Conservation (phyloP, 208 protist genomes). For the Crithidia sp. region DNA sequence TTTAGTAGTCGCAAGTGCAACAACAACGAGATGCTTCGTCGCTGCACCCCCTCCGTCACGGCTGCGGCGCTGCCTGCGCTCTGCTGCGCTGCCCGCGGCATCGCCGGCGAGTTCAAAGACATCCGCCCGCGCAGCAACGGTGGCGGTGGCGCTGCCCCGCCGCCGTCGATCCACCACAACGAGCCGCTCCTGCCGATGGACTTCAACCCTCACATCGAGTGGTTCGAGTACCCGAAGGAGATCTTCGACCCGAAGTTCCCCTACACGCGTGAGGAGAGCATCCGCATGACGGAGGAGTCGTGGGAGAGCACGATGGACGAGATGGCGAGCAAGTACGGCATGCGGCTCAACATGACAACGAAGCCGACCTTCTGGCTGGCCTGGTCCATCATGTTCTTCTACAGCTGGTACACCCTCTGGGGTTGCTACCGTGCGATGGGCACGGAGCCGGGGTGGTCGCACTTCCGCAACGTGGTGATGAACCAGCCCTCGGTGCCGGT, state of each 20-base stretch:
- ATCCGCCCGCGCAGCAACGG: constrained; percentile 28
- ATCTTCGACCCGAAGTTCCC: constrained; percentile 91
- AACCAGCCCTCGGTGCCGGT: constrained; percentile 75
- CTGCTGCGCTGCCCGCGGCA: constrained; percentile 16
- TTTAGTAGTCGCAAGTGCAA: not conserved
- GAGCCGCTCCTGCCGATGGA: constrained; percentile 89
- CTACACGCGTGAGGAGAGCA: constrained; percentile 90
- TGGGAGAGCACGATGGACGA: constrained; percentile 92
- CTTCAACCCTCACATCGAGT: constrained; percentile 93
- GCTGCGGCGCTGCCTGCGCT: constrained; percentile 7
- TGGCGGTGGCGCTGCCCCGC: constrained; percentile 34
- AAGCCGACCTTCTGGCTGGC: constrained; percentile 90
- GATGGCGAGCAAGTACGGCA: constrained; percentile 90
- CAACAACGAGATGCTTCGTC: constrained; percentile 23
- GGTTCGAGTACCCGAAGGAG: constrained; percentile 92
- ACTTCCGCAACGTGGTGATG: constrained; percentile 76
- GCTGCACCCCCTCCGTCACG: not conserved
- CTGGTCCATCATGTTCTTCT: constrained; percentile 83
- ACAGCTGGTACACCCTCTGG: constrained; percentile 90
- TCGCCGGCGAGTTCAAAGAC: constrained; percentile 68
- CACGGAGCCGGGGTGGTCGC: constrained; percentile 81
- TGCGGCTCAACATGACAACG: constrained; percentile 85
- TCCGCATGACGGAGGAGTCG: constrained; percentile 89
- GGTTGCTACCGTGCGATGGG: constrained; percentile 90
- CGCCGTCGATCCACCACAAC: constrained; percentile 77